phyloP scores from a whole-genome alignment of 2,329 filamentous ascomycete species.

The Sclerotinia nivalis region DNA sequence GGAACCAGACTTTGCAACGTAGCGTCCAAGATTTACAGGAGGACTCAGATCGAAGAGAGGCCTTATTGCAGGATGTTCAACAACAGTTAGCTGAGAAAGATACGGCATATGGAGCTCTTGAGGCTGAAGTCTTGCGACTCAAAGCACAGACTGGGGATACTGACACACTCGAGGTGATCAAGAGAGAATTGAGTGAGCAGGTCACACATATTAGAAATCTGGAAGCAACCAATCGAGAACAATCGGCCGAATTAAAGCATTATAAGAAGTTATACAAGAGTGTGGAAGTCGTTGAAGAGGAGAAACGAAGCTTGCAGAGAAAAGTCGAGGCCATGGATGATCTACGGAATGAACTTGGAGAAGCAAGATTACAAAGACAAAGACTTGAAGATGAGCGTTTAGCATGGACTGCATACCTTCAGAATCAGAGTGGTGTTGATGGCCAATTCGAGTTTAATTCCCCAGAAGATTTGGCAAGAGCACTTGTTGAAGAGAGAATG shows the following conservation, averaged over 20 bases:
- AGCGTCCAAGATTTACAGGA: constrained; percentile 52
- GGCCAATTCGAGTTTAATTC: constrained; percentile 77
- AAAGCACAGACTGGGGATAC: constrained; percentile 86
- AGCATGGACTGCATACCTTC: constrained; percentile 84
- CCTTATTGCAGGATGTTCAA: constrained; percentile 39
- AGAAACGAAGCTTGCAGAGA: constrained; percentile 81
- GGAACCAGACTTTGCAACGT: constrained; percentile 58
- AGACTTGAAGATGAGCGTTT: constrained; percentile 84
- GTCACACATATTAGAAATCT: constrained; percentile 86
- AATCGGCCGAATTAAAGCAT: constrained; percentile 76
- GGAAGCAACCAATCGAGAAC: constrained; percentile 78
- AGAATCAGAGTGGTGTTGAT: constrained; percentile 62
- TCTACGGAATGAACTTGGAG: constrained; percentile 73
- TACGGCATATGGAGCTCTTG: constrained; percentile 68
- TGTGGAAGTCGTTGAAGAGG: constrained; percentile 92
- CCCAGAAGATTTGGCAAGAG: constrained; percentile 82
- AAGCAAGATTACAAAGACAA: constrained; percentile 79
- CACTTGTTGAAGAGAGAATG: constrained; percentile 78
- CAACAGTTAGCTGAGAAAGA: constrained; percentile 63
- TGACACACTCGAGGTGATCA: constrained; percentile 82
- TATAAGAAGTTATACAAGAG: constrained; percentile 79
- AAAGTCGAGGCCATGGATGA: constrained; percentile 74
- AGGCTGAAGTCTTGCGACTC: constrained; percentile 78
- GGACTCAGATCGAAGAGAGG: constrained; percentile 45
- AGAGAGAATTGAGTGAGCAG: constrained; percentile 85